These are phyloP conservation scores for Fraxinus cuspidata DNA, from an alignment of 257 asterid species.

Conservation along the genomic window DNA sequence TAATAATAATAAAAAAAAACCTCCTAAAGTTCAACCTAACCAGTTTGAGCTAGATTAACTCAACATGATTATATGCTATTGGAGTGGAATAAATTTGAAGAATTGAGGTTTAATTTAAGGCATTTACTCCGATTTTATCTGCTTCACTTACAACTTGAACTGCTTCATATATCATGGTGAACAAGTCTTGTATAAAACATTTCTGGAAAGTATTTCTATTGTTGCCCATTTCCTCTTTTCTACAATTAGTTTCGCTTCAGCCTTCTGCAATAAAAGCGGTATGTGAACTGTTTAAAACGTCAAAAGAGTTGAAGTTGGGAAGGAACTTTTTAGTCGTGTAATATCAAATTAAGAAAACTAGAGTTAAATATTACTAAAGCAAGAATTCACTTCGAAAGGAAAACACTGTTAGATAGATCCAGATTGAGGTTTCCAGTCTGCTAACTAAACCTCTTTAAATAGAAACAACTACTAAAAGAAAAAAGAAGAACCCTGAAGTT, in stretches of 20 bases:
- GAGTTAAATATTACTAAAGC: neutral
- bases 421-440: constrained; percentile 18
- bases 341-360: neutral
- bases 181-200: neutral
- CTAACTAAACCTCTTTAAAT: constrained; percentile 19
- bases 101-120: too few relatives aligned
- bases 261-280: neutral
- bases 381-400: neutral
- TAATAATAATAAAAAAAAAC: too few relatives aligned
- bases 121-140: too few relatives aligned
- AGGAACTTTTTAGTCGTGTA: neutral
- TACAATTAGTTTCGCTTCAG: neutral
- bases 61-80: too few relatives aligned
- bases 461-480: constrained; percentile 16
- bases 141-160: neutral
- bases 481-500: constrained; percentile 1
- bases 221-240: neutral
- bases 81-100: too few relatives aligned
- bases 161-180: neutral
- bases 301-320: neutral
- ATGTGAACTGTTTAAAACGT: neutral
- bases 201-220: neutral
- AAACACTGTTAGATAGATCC: constrained; percentile 13
- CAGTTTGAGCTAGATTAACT: too few relatives aligned
- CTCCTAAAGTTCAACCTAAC: too few relatives aligned